Conservation (phyloP, 441 rosid species). For the Isatis lusitanica region DNA sequence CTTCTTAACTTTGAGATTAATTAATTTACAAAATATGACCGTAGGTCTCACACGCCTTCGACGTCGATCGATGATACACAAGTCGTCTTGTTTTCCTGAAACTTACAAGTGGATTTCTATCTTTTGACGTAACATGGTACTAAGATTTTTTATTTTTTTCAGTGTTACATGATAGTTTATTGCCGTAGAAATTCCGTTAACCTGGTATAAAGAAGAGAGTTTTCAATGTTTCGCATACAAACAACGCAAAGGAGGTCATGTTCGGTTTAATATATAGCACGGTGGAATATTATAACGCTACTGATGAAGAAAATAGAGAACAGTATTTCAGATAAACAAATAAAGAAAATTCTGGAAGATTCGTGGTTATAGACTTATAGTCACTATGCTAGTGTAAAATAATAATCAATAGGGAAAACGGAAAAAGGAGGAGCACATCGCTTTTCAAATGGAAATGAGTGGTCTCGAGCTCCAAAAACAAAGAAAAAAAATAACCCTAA, state of each 20-base stretch:
- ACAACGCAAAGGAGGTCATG: constrained; percentile 17
- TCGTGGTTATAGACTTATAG: constrained; percentile 29
- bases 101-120: background rate
- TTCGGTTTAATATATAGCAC: constrained; percentile 20
- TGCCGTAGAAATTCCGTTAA: background rate
- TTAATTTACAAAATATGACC: background rate
- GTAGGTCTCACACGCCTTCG: background rate
- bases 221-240: background rate
- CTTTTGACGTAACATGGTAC: background rate
- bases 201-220: background rate
- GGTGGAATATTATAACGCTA: constrained; percentile 1
- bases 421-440: constrained; percentile 32
- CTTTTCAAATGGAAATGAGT: constrained; percentile 33
- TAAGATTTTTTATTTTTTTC: background rate
- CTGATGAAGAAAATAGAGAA: constrained; percentile 2
- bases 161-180: background rate
- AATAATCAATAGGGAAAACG: constrained; percentile 3
- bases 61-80: background rate
- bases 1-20: background rate
- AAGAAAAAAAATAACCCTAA: constrained; percentile 23
- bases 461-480: constrained; percentile 43
- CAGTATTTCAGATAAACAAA: background rate
- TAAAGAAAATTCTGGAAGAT: constrained; percentile 20
- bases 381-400: constrained; percentile 8
- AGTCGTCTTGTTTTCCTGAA: background rate